Evolutionary conservation across 2,329 filamentous ascomycete species (phyloP), one percentile per base, ranked within the genome.

Genomic region (Neobulgaria alba): DNA sequence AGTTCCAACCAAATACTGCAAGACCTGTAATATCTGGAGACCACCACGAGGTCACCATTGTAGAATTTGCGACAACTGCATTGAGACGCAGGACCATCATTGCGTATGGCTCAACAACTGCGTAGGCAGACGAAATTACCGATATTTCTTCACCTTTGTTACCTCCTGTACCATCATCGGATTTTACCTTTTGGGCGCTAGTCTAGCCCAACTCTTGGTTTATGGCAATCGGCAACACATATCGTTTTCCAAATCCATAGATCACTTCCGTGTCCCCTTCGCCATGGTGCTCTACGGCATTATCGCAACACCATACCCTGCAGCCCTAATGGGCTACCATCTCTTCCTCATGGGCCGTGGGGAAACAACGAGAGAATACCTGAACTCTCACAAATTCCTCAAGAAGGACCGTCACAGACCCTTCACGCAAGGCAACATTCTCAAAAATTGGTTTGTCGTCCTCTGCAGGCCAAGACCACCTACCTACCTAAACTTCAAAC

Each of bases 81-180:
- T 98, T 45, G 92, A 98, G 63, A 95, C 88, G 0, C 87, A 95
- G 52, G 92, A 98, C 58, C 92, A 98, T 58, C 92, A 98, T 64
- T 98, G 92, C 57, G 89, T 96, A 12, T 98, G 92, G 92, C 76
- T 98, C 49, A 98, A 98, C 66, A 98, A 98, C 62, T 98, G 92
- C 52, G 83, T 98, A 36, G 92, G 92, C 32, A 82, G 90, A 51
- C 85, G 92, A 55, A 98, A 98, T 66, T 98, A 98, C 66, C 86
- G 92, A 49, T 96, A 90, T 63, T 98, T 98, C 64, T 95, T 96
- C 61, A 76, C 84, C 9, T 98, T 95, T 63, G 80, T 98, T 50
- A 78, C 77, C 39, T 79, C 82, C 10, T 79, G 77, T n/a, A 87
- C 86, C 0, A 51, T 95, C 23, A 71, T 95, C 14, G 75, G 81